Conservation (phyloP, 2,329 filamentous ascomycete species). For the Fusarium secorum region DNA sequence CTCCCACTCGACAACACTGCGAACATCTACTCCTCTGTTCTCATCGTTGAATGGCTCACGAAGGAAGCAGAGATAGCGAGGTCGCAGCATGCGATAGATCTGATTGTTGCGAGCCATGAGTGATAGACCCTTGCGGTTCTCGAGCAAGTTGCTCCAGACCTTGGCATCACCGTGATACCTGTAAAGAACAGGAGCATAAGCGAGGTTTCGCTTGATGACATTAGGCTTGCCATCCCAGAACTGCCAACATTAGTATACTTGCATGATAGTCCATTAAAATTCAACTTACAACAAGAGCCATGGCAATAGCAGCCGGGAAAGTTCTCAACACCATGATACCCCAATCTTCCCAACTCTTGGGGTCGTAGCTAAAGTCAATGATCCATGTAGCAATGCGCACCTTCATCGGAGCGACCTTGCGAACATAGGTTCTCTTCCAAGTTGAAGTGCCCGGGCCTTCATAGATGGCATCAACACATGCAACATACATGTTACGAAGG, state of each 20-base stretch:
- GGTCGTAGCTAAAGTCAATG: constrained; percentile 41
- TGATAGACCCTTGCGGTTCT: constrained; percentile 36
- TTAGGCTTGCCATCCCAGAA: constrained; percentile 38
- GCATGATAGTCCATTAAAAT: accelerated
- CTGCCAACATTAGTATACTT: not conserved
- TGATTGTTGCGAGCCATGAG: constrained; percentile 36
- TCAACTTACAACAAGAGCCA: constrained; percentile 35
- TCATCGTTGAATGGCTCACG: constrained; percentile 35
- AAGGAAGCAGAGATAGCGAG: constrained; percentile 40
- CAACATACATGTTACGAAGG: constrained; percentile 40
- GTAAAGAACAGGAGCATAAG: constrained; percentile 39
- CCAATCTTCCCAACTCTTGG: constrained; percentile 40
- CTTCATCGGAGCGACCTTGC: constrained; percentile 39
- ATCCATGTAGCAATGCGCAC: constrained; percentile 41
- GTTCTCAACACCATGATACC: constrained; percentile 37
- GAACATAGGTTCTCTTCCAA: constrained; percentile 41
- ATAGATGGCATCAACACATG: constrained; percentile 39
- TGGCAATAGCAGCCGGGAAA: constrained; percentile 38
- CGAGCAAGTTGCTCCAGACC: constrained; percentile 42
- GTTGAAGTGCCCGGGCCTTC: constrained; percentile 38
- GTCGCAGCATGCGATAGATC: constrained; percentile 34
- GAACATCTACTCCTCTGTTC: constrained; percentile 37
- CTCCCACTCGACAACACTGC: constrained; percentile 37
- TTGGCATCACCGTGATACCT: constrained; percentile 37
- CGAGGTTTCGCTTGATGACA: constrained; percentile 17